phyloP scores from a whole-genome alignment of 192 early-diverging fungal genomes.

The Glomus cerebriforme region DNA sequence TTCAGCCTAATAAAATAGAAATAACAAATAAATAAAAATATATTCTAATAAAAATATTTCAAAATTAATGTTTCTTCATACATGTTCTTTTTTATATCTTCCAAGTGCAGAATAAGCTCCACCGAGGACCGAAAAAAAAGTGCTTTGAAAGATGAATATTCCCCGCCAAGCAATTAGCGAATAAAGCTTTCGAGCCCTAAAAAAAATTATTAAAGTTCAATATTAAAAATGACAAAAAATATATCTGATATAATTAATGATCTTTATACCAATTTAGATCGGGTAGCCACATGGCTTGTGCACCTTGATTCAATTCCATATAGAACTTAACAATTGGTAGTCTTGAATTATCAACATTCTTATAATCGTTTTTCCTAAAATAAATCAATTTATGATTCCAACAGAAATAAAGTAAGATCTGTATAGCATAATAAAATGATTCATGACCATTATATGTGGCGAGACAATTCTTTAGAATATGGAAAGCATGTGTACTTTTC shows the following conservation, averaged over 20 bases:
- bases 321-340: background rate
- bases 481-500: background rate
- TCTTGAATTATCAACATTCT: background rate
- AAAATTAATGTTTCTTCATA: conserved; percentile 13
- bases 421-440: conserved; percentile 4
- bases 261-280: background rate
- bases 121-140: conserved; percentile 46
- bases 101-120: conserved; percentile 49
- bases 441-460: background rate
- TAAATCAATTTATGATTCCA: background rate
- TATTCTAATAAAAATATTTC: background rate
- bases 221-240: background rate
- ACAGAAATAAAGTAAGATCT: background rate
- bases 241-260: background rate
- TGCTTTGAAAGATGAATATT: conserved; percentile 22
- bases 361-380: background rate
- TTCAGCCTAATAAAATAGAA: conserved; percentile 30
- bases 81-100: conserved; percentile 40
- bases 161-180: background rate
- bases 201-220: background rate
- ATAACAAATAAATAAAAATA: background rate
- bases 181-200: conserved; percentile 6
- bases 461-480: background rate
- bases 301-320: background rate
- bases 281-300: background rate